phyloP scores from a whole-genome alignment of 169 alveolate species.

The Theileria sp. region DNA sequence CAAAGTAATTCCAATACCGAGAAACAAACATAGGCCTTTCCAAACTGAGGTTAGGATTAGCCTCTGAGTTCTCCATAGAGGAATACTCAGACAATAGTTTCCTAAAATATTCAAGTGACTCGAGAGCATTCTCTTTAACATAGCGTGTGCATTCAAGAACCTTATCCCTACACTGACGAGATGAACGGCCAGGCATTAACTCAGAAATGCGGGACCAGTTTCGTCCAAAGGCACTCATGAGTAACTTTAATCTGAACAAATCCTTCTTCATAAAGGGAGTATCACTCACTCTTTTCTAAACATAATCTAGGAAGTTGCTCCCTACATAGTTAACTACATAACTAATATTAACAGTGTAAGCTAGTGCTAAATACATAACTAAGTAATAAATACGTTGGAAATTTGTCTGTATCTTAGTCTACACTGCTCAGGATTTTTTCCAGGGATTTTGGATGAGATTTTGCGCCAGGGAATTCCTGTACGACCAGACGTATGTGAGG shows the following conservation, averaged over 20 bases:
- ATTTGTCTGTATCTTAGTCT: conserved; percentile 54
- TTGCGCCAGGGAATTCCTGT: conserved; percentile 34
- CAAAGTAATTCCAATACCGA: conserved; percentile 47
- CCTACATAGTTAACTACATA: background rate
- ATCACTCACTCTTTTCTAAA: conserved; percentile 11
- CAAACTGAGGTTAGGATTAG: conserved; percentile 8
- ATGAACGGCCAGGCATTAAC: conserved; percentile 36
- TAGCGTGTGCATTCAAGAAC: conserved; percentile 15
- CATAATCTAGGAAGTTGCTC: background rate
- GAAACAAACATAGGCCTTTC: conserved; percentile 13
- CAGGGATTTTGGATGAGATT: conserved; percentile 43
- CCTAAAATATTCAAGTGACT: conserved; percentile 20
- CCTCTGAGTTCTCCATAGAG: conserved; percentile 1
- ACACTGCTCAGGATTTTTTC: conserved; percentile 60
- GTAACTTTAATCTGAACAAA: conserved; percentile 26
- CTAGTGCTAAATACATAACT: background rate
- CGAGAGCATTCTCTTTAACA: conserved; percentile 23
- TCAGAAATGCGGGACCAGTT: conserved; percentile 53
- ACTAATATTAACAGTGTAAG: background rate
- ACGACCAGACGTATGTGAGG: background rate
- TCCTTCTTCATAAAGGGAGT: conserved; percentile 29
- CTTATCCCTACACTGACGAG: conserved; percentile 55
- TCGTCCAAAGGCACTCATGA: conserved; percentile 48
- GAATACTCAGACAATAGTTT: conserved; percentile 15
- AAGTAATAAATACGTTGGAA: conserved; percentile 4